phyloP scores from a whole-genome alignment of 441 rosid genomes.

The Pelargonium australe region DNA sequence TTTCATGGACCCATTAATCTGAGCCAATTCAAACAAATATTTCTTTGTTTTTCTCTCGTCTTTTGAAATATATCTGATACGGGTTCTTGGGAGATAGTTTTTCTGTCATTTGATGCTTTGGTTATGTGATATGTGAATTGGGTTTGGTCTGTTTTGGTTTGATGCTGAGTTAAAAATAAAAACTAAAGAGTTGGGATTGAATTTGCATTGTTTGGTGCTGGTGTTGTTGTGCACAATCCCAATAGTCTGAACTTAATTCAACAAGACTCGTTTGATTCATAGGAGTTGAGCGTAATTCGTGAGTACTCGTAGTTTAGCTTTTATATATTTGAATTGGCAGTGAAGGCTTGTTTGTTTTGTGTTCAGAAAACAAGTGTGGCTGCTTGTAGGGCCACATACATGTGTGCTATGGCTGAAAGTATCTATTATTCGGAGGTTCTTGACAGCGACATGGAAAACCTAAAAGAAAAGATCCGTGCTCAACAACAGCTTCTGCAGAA shows the following conservation, averaged over 20 bases:
- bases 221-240: no score
- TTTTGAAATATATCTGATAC: neutral
- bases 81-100: neutral
- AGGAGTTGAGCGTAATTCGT: no score
- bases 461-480: conserved; percentile 55
- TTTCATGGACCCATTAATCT: no score
- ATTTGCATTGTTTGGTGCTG: no score
- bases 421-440: conserved; percentile 23
- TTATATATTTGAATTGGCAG: neutral
- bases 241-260: no score
- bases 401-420: conserved; percentile 36
- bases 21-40: neutral
- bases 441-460: conserved; percentile 34
- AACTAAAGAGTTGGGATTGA: no score
- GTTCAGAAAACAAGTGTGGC: neutral
- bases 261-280: no score
- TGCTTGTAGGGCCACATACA: neutral
- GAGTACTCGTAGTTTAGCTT: neutral
- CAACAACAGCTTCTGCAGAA: conserved; percentile 75
- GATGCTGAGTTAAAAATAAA: neutral
- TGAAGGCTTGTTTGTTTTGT: neutral
- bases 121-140: neutral
- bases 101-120: neutral
- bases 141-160: neutral
- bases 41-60: neutral